Conservation (phyloP, 2,329 filamentous ascomycete species). For the Alternaria sp. region DNA sequence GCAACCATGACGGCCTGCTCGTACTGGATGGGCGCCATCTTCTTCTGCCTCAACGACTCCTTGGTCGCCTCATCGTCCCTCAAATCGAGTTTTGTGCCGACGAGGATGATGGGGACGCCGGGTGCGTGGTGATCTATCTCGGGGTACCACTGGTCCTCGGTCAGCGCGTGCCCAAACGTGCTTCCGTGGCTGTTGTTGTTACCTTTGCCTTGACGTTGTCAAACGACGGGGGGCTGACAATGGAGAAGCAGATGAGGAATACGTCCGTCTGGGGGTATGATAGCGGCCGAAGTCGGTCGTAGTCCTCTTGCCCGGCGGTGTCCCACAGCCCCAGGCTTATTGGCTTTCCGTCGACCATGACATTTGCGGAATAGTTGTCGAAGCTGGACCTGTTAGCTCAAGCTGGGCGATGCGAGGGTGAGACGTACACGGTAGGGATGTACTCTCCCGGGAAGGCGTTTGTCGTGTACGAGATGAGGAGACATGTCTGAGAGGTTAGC, state of each 20-base stretch:
- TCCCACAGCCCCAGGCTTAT: slow-evolving; percentile 98
- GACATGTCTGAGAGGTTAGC: slow-evolving; percentile 77
- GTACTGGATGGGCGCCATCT: slow-evolving; percentile 97
- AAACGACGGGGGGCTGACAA: slow-evolving; percentile 96
- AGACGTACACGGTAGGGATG: slow-evolving; percentile 90
- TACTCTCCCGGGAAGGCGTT: slow-evolving; percentile 99
- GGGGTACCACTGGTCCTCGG: slow-evolving; percentile 79
- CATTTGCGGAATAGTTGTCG: slow-evolving; percentile 98
- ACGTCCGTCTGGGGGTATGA: slow-evolving; percentile 99
- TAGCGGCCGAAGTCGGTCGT: slow-evolving; percentile 90
- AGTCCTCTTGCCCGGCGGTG: slow-evolving; percentile 98
- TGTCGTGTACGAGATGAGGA: slow-evolving; percentile 98
- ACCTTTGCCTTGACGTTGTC: slow-evolving; percentile 99
- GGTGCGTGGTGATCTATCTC: slow-evolving; percentile 98
- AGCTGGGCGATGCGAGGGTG: slow-evolving; percentile 14
- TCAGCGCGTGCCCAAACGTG: slow-evolving; percentile 26
- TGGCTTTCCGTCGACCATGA: slow-evolving; percentile 98
- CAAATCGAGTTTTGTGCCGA: slow-evolving; percentile 95
- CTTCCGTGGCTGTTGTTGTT: slow-evolving; percentile 46
- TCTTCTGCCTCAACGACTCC: slow-evolving; percentile 84
- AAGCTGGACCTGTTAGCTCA: slow-evolving; percentile 67
- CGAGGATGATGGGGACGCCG: slow-evolving; percentile 93
- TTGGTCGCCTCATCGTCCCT: slow-evolving; percentile 85
- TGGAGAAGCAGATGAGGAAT: slow-evolving; percentile 97
- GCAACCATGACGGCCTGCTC: slow-evolving; percentile 88